Evolutionary conservation across 306 rosid species (phyloP), one percentile per base, ranked within the genome.

Genomic region (Fagus sylvatica): DNA sequence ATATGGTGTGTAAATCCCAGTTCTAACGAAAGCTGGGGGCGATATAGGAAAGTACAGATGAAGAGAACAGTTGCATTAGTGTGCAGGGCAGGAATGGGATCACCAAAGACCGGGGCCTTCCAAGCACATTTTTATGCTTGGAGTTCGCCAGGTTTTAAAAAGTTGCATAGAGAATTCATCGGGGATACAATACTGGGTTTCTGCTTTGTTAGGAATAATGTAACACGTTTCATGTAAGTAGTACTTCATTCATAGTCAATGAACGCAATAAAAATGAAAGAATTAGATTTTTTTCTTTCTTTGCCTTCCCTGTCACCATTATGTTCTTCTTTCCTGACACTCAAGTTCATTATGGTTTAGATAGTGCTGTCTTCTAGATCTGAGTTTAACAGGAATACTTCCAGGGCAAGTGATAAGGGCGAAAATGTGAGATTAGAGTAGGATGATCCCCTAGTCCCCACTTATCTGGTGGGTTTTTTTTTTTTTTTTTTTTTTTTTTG

Each of bases 131-230:
- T 73, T n/a, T 62, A 12, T 22, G 78, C 76, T 71, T 80, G 51
- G 84, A 77, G 85, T 78, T 42, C 81, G 84, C 74, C 67, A 71
- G 81, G 46, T 81, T 83, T 83, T 53, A 37, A 48, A 79, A n/a
- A 66, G 34, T 42, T 74, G 40, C 70, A 51, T 55, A 22, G 43
- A 62, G 51, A 61, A 66, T 66, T 64, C 40, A 51, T 62, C 39
- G 43, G 73, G 62, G 73, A 54, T 59, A 59, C 19, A 2, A 66
- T 8, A 34, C 28, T 73, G 56, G 54, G 67, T 80, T 22, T 75
- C 69, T 68, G 39, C 78, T 41, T 57, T 49, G 69, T 57, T 30
- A 49, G 17, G 5, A 75, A 11, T 60, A 53, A 28, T 51, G 32
- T 19, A 22, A 54, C 39, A 55, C 66, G 46, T 74, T 19, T 69